Evolutionary conservation across 108 stramenopile genomes (phyloP).

Genomic region (Nitzschia palea): DNA sequence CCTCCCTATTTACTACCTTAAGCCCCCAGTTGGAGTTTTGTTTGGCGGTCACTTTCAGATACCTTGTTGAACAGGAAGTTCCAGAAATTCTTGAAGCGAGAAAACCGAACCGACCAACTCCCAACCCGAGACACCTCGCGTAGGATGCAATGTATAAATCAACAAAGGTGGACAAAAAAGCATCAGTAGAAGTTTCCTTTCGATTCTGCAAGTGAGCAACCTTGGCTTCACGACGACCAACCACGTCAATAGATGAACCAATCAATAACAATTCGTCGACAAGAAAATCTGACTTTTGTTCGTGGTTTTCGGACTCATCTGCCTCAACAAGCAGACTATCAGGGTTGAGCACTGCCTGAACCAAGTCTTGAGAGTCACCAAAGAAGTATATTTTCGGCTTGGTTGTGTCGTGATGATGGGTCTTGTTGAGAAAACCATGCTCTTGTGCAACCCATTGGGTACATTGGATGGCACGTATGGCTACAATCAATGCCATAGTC

Average conservation of each 20-base stretch:
- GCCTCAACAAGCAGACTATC: background rate
- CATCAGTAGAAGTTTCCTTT: slow-evolving; percentile 4
- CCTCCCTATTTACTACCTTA: too few species aligned
- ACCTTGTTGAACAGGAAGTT: background rate
- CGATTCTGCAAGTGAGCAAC: slow-evolving; percentile 11
- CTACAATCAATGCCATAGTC: background rate
- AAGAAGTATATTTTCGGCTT: slow-evolving; percentile 4
- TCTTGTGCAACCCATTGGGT: background rate
- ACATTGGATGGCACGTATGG: slow-evolving; percentile 5
- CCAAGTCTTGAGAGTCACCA: background rate
- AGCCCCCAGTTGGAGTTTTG: too few species aligned
- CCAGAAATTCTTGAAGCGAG: slow-evolving; percentile 11
- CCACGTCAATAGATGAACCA: background rate
- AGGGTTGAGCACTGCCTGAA: slow-evolving; percentile 1
- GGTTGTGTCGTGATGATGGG: background rate
- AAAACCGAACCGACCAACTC: slow-evolving; percentile 21
- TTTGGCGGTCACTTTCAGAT: too few species aligned
- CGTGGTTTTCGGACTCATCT: too few species aligned
- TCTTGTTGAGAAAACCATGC: background rate
- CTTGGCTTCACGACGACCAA: background rate
- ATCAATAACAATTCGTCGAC: background rate
- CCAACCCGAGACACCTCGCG: slow-evolving; percentile 13
- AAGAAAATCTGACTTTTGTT: background rate
- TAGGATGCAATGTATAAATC: slow-evolving; percentile 25
- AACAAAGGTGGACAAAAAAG: slow-evolving; percentile 17